These are phyloP conservation scores for Reticulascus tulasneorum DNA, from an alignment of 2,329 filamentous ascomycete species.

Conservation along the genomic window DNA sequence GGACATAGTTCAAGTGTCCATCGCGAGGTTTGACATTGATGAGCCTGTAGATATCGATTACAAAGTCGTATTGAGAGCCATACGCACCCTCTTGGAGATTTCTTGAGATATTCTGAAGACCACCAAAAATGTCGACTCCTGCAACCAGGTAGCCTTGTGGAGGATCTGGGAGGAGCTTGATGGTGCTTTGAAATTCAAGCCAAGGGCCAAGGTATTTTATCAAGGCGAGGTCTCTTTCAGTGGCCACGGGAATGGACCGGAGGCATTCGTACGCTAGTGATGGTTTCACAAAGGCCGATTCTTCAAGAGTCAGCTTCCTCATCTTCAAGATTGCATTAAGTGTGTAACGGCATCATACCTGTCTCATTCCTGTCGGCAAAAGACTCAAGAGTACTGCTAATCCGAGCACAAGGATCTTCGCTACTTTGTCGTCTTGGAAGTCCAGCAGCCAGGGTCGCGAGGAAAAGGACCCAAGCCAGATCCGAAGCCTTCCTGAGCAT, in stretches of 20 bases:
- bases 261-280: constrained; percentile 16
- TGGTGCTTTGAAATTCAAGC: constrained; percentile 16
- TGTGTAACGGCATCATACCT: too few species aligned
- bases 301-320: too few species aligned
- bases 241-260: constrained; percentile 13
- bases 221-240: constrained; percentile 9
- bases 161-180: constrained; percentile 14
- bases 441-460: too few species aligned
- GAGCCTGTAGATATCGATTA: constrained; percentile 15
- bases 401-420: too few species aligned
- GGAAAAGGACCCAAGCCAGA: too few species aligned
- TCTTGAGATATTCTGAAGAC: constrained; percentile 13
- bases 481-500: too few species aligned
- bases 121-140: constrained; percentile 16
- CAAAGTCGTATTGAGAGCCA: constrained; percentile 14
- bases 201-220: constrained; percentile 15
- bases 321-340: too few species aligned
- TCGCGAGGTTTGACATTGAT: constrained; percentile 12
- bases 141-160: constrained; percentile 17
- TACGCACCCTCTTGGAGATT: constrained; percentile 12
- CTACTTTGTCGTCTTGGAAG: too few species aligned
- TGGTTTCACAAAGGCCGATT: constrained; percentile 7
- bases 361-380: too few species aligned
- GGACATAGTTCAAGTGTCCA: constrained; percentile 12
- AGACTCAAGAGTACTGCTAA: too few species aligned